Evolutionary conservation across 108 stramenopile genomes (phyloP), one percentile per base, ranked within the genome.

Genomic region (Discostella pseudostelligera): DNA sequence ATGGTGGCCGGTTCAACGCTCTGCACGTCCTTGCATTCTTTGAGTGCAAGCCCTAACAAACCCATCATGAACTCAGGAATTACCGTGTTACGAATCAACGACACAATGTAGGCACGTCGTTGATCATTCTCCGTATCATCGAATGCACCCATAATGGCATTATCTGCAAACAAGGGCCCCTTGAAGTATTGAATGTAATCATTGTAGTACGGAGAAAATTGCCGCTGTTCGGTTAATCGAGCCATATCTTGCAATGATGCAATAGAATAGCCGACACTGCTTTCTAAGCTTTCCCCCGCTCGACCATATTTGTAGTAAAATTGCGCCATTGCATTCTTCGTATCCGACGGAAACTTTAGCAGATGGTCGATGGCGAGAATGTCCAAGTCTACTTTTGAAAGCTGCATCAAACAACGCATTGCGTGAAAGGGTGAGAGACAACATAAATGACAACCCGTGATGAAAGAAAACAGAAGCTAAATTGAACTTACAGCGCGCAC

Each of bases 271-370:
- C 65, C 74, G 48, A 83, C 82, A n/a, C 76, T 79, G 26, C 80
- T 79, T n/a, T 73, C 80, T 50, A 79, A 55, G 11, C 79, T 78
- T 13, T 77, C 80, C 19, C 80, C 83, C 59, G 90, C 87, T 54
- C 83, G 77, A 12, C 92, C 92, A 64, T 84, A 87, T 39, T 65
- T 19, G 74, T 90, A 93, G 59, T 85, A 74, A 36, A 76, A 50
- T 32, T 78, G 79, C 6, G 89, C 85, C 48, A 82, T 85, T 6
- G 35, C 24, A 45, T 82, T 66, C 28, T 70, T 62, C 22, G 59
- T 66, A 14, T 50, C 39, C 17, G 77, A 70, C 1, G 77, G 77
- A 44, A 78, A 78, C 54, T 53, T 61, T 22, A 78, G 56, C 22
- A 78, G 51, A 35, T 70, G 32, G 17, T 48, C 40, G 21, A 78